Evolutionary conservation across 2,329 filamentous ascomycete genomes (phyloP), one percentile per base, ranked within the genome.

Genomic region (Botrytis galanthina): DNA sequence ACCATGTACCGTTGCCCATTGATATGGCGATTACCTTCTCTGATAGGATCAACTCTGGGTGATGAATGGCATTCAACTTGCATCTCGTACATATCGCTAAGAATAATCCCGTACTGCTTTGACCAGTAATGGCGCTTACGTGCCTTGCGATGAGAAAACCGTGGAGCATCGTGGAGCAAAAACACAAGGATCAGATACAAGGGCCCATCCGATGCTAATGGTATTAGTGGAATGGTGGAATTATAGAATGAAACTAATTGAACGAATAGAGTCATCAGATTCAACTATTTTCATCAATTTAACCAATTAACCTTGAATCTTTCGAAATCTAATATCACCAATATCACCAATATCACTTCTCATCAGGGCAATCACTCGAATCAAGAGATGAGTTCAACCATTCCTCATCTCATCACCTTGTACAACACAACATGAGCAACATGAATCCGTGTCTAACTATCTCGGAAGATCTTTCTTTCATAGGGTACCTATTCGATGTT

Each of bases 91-190:
- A 71, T 71, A 29, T 39, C 60, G 70, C 70, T 54, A 54, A 71
- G 60, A 71, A 66, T 64, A 44, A 71, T 54, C 69, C 70, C 59
- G 60, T 71, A 29, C 59, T 20, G n/a, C 57, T 32, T 26, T 32
- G 44, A 42, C 70, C 70, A 64, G 46, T 66, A 54, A 71, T 32
- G 46, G 70, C 70, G 70, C 57, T 63, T 71, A 71, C 29, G 70
- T 71, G 57, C 70, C 70, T 71, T 71, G 42, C 59, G 42, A 64
- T 29, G 42, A 22, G 18, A 35, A 54, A 62, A 51, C 18, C 39
- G 35, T 54, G 60, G 44, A 62, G 35, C 35, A 54, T 54, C 22
- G 44, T 62, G 70, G 42, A 51, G 42, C 59, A 64, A 32, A 22
- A n/a, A 4, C n/a, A 12, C 42, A 63, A 51, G 70, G 42, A 39